Conservation (phyloP, 768 basidiomycete species). For the Pleurotus eryngii region DNA sequence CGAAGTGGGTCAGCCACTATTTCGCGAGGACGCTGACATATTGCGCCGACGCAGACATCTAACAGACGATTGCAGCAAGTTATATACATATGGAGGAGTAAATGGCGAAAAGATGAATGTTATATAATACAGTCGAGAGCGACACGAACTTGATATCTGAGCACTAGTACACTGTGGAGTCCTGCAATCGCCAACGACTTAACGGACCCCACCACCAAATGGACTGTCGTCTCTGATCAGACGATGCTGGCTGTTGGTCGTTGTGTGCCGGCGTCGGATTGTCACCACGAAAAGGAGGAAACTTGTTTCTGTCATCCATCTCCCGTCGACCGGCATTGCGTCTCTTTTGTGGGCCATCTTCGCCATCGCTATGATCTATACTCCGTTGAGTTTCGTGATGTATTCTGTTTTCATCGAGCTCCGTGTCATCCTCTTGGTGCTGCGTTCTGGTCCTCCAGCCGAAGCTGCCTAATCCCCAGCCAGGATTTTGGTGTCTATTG, state of each 20-base stretch:
- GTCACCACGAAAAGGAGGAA: too few relatives aligned
- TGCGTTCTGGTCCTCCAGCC: conserved; percentile 31
- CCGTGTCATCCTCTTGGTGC: conserved; percentile 10
- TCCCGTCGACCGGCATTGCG: neutral
- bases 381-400: conserved; percentile 9
- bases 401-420: conserved; percentile 11
- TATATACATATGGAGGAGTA: too few relatives aligned
- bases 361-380: neutral
- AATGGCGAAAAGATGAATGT: too few relatives aligned
- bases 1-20: too few relatives aligned
- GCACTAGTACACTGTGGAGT: conserved; percentile 64
- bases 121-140: too few relatives aligned
- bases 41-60: too few relatives aligned
- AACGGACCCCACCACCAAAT: conserved; percentile 84
- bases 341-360: neutral
- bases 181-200: conserved; percentile 69
- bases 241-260: neutral
- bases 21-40: too few relatives aligned
- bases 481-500: conserved; percentile 28
- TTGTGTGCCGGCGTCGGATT: too few relatives aligned
- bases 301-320: neutral
- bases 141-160: too few relatives aligned
- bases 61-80: too few relatives aligned
- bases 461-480: conserved; percentile 78
- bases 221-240: conserved; percentile 26